Percentiles rank a stretch among this genome's conserved stretches.
Evolutionary conservation across 495 filamentous ascomycete species (phyloP).

Genomic region (Parathielavia appendiculata): DNA sequence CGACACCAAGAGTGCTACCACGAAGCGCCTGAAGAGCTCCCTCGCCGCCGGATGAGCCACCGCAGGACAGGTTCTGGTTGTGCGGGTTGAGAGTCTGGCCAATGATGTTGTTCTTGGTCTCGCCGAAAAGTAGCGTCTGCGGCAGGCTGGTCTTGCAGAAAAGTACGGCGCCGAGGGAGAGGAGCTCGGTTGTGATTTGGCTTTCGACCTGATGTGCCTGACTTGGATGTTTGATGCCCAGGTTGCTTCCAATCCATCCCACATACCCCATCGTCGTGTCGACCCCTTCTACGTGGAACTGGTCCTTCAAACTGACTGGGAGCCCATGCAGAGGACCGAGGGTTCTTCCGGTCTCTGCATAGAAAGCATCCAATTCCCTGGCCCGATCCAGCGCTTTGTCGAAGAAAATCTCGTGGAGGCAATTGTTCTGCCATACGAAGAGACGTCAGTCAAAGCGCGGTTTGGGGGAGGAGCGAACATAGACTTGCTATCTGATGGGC

Average conservation of each 20-base stretch:
- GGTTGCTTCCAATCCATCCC: conserved; percentile 22
- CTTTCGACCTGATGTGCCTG: conserved; percentile 37
- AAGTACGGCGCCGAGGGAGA: conserved; percentile 2
- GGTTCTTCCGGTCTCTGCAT: conserved; percentile 42
- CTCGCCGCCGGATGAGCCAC: conserved; percentile 61
- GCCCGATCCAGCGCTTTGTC: conserved; percentile 54
- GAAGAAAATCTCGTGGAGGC: conserved; percentile 64
- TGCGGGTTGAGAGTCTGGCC: conserved; percentile 61
- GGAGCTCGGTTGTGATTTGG: conserved; percentile 28
- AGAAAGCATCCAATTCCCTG: conserved; percentile 50
- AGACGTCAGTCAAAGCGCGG: too few species aligned
- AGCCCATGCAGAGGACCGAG: conserved; percentile 64
- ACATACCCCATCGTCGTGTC: conserved; percentile 42
- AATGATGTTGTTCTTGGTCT: conserved; percentile 60
- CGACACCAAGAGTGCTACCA: conserved; percentile 45
- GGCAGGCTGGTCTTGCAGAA: conserved; percentile 46
- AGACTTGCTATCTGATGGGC: conserved; percentile 48
- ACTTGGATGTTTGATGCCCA: conserved; percentile 45
- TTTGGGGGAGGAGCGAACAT: background rate
- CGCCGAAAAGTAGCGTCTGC: conserved; percentile 24
- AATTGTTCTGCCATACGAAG: conserved; percentile 45
- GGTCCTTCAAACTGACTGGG: conserved; percentile 62
- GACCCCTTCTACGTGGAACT: conserved; percentile 56
- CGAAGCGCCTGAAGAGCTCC: conserved; percentile 45
- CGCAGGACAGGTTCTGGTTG: conserved; percentile 56